Base-by-base conservation (phyloP, 345 rosid genomes). In the Capsella bursapastoris region DNA sequence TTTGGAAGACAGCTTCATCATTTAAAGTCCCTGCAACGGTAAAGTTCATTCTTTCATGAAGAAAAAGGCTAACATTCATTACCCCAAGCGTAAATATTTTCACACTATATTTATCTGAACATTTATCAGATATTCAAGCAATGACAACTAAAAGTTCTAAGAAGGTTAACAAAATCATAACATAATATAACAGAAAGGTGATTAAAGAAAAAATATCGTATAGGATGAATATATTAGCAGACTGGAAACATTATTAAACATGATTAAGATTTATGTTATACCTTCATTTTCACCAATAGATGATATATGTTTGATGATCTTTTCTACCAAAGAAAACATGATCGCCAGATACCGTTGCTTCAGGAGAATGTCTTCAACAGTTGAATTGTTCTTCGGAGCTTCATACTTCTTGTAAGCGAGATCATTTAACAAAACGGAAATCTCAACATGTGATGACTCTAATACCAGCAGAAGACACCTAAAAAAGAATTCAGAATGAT, bases 381-480 rank as follows among this genome's bases (percentile, higher is more conserved):
- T 71, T 32, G 81, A 87, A 61, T 83, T 70, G 82, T 63, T 78
- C 71, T 80, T 73, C 34, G 97, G 83, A 79, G 96, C 95, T 84
- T 91, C 98, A 73, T 88, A 90, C 56, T 88, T 88, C 73, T 85
- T 63, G 80, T 90, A 94, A 50, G 93, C 97, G 56, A 91, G 82
- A 45, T 94, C 95, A 84, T 91, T 88, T 77, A 85, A 76, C 84
- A 94, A 70, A 73, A 91, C 95, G 63, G 94, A 89, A 80, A 88
- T 79, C 78, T 94, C 96, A 71, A 91, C 96, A 85, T 91, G 84
- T 57, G 98, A 82, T 53, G 96, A 84, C 82, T 91, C 91, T 80
- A 89, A 70, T 45, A 93, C 95, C 53, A 93, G 91, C 80, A 93
- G 72, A 22, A 93, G 85, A 71, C 96, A 91, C 91, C 98, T 91